A percentile compares a stretch with the other conserved stretches of the same genome.
These are phyloP conservation scores for Fusarium decemcellulare DNA, from an alignment of 2,329 filamentous ascomycete genomes.

Conservation along the genomic window DNA sequence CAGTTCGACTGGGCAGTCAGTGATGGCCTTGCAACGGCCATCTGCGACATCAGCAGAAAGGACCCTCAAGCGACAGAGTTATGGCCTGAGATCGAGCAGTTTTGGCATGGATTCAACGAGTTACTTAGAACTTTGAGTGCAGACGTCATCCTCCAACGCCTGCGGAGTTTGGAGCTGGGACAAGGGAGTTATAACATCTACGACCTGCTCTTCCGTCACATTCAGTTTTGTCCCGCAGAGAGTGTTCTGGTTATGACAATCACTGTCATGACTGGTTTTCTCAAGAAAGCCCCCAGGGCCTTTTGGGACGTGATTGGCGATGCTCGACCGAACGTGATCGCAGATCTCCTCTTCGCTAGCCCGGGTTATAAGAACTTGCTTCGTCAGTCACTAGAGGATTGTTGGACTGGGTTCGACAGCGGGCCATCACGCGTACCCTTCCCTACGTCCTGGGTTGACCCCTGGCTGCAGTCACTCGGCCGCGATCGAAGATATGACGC, in stretches of 20 bases:
- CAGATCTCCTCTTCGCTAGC: constrained; percentile 87
- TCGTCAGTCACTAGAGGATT: constrained; percentile 68
- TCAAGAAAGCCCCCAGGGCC: constrained; percentile 81
- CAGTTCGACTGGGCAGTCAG: constrained; percentile 93
- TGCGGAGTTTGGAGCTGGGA: constrained; percentile 84
- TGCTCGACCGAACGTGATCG: constrained; percentile 83
- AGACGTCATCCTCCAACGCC: constrained; percentile 80
- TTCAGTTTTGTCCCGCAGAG: constrained; percentile 64
- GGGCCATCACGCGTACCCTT: constrained; percentile 67
- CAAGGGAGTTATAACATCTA: constrained; percentile 73
- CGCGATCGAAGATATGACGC: constrained; percentile 83
- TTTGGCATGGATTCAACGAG: constrained; percentile 84
- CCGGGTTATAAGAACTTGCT: constrained; percentile 75
- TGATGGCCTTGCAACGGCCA: constrained; percentile 77
- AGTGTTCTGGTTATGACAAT: constrained; percentile 78
- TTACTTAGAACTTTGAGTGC: constrained; percentile 83
- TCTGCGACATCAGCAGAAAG: constrained; percentile 71
- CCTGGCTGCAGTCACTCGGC: constrained; percentile 84
- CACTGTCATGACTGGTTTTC: constrained; percentile 76
- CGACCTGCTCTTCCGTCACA: constrained; percentile 70
- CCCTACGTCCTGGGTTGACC: constrained; percentile 82
- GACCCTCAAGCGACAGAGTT: constrained; percentile 57
- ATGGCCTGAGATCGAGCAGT: constrained; percentile 70
- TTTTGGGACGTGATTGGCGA: constrained; percentile 93
- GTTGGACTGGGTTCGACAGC: constrained; percentile 58